Conservation (phyloP, 2,329 filamentous ascomycete species). For the Trichophyton mentagrophytes region DNA sequence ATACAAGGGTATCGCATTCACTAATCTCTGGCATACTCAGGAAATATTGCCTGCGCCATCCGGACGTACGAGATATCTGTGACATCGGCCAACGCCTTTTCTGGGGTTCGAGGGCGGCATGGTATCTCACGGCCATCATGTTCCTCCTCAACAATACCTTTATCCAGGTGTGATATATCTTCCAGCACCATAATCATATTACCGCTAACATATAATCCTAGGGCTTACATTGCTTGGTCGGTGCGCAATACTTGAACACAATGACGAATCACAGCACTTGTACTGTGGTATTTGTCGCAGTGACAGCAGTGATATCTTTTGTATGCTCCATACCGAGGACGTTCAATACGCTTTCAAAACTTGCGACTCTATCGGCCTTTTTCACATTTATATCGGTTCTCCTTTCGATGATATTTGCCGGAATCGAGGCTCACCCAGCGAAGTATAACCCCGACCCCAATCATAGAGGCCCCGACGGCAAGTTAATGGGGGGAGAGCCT, state of each 20-base stretch:
- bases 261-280: slow-evolving; percentile 62
- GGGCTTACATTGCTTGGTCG: slow-evolving; percentile 70
- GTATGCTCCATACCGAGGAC: slow-evolving; percentile 72
- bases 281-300: slow-evolving; percentile 65
- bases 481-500: slow-evolving; percentile 43
- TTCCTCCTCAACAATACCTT: slow-evolving; percentile 92
- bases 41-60: slow-evolving; percentile 84
- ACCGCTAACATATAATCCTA: slow-evolving; percentile 19
- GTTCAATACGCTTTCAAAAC: slow-evolving; percentile 64
- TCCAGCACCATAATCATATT: not conserved
- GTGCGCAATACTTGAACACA: slow-evolving; percentile 79
- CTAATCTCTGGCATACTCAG: slow-evolving; percentile 30
- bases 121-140: slow-evolving; percentile 62
- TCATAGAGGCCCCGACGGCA: slow-evolving; percentile 20
- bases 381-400: slow-evolving; percentile 87
- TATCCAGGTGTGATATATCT: slow-evolving; percentile 48
- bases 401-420: slow-evolving; percentile 70
- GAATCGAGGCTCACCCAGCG: slow-evolving; percentile 59
- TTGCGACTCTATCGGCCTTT: slow-evolving; percentile 65
- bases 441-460: slow-evolving; percentile 44
- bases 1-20: not conserved
- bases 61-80: slow-evolving; percentile 82
- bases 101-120: slow-evolving; percentile 64
- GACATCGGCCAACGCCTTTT: slow-evolving; percentile 94
- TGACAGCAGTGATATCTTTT: slow-evolving; percentile 64